Percentiles rank a stretch among this genome's conserved stretches.
Evolutionary conservation across 768 basidiomycete species (phyloP).

Genomic region (Boletus fagicola): DNA sequence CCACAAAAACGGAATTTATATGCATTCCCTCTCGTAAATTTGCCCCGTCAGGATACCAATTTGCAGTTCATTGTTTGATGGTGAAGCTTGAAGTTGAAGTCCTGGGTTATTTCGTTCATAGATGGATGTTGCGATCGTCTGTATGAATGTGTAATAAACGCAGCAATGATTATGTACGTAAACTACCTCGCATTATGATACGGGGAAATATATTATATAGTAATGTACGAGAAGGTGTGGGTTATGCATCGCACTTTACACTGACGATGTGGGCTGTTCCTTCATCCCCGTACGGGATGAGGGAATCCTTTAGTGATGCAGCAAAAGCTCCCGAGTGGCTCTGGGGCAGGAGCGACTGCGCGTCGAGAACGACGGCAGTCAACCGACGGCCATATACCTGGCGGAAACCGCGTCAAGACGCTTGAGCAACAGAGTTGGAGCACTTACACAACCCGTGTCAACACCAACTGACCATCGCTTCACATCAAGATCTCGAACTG

Average conservation of each 20-base stretch:
- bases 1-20: neutral
- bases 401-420: neutral
- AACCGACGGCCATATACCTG: slow-evolving; percentile 60
- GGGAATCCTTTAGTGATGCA: slow-evolving; percentile 20
- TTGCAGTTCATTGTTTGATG: slow-evolving; percentile 31
- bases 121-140: neutral
- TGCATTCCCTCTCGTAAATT: neutral
- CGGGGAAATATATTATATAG: neutral
- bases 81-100: neutral
- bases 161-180: neutral
- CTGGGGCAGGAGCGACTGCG: slow-evolving; percentile 17
- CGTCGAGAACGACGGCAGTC: slow-evolving; percentile 64
- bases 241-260: slow-evolving; percentile 42
- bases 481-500: slow-evolving; percentile 74
- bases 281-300: slow-evolving; percentile 57
- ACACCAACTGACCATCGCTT: slow-evolving; percentile 83
- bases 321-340: slow-evolving; percentile 16
- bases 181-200: neutral
- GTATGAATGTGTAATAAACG: neutral
- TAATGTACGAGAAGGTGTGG: neutral
- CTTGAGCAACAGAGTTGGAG: neutral
- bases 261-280: slow-evolving; percentile 49
- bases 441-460: slow-evolving; percentile 81
- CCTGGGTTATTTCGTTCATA: neutral
- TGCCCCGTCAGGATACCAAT: slow-evolving; percentile 26